Base-by-base conservation (phyloP, 768 basidiomycete species). In the Leccinum uliginosum region DNA sequence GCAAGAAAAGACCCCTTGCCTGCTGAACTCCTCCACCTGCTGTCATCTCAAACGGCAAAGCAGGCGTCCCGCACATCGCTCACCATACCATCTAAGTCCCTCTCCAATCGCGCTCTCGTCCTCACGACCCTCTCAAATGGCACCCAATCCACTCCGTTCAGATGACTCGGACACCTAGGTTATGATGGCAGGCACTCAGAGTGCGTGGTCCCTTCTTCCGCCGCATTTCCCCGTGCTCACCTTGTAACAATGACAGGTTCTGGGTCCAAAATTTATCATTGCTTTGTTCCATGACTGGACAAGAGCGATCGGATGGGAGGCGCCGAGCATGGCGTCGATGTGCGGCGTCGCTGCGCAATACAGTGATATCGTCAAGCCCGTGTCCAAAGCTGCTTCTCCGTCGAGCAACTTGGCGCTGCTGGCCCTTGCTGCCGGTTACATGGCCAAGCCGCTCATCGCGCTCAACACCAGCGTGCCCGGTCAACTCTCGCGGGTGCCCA, bases 161-260 rank as follows among this genome's bases (percentile, higher is more conserved):
- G 96, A 98, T 65, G 96, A n/a, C n/a, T n/a, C n/a, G n/a, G n/a
- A 99, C 68, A 99, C 97, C 0, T 93, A 95, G 63, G 97, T 99
- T 53, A 99, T 99, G 97, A 98, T 98, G 94, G 79, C 86, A 83
- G 44, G 91, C 93, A 53, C 82, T 99, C 59, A 87, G 94, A 78
- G 93, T 90, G 56, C 38, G 29, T 46, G 12, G 23, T 44, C 53
- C n/a, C 32, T 12, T 29, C 45, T 14, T 45, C 34, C 53, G 47
- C 12, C n/a, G n/a, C n/a, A n/a, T 26, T 45, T 3, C 35, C 23
- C 3, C 34, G 0, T 56, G 2, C 54, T 49, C 55, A 62, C 29
- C 23, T 38, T 32, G 62, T n/a, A n/a, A n/a, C n/a, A n/a, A n/a
- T n/a, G n/a, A n/a, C n/a, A n/a, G n/a, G n/a, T n/a, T n/a, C n/a